Base-by-base conservation (phyloP, 2,329 filamentous ascomycete species). In the Calonectria montana region DNA sequence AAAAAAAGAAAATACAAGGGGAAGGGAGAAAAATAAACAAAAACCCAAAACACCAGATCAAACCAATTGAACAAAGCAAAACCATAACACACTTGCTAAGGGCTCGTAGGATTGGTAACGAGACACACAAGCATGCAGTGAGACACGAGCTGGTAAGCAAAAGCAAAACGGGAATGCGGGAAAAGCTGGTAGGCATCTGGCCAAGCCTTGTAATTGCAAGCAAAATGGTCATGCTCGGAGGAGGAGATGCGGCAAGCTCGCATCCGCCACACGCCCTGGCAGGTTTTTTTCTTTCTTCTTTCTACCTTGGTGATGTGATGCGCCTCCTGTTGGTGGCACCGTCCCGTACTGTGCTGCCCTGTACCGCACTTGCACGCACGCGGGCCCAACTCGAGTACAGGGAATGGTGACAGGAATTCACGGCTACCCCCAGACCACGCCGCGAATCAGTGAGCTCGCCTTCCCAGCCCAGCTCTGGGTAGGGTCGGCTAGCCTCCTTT, bases 1-100 rank as follows among this genome's bases (percentile, higher is more conserved):
- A 47, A 74, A 50, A 65, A 41, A 43, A 57, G 59, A 47, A 43
- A 65, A 67, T 15, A 41, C 48, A 67, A 23, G 9, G 47, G 61
- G 25, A 65, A 41, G 23, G 70, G 35, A 67, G n/a, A 53, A 18
- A 29, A 53, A 31, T n/a, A 39, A 37, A 18, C 4, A 35, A 59
- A 55, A 29, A 55, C 50, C 13, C 16, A 48, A 48, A 37, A 27
- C n/a, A 55, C 27, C 47, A 35, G 7, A 35, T 35, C 31, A 7
- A 55, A 55, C 21, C 18, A 27, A 31, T 55, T 55, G 16, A 27
- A 55, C 31, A 55, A 55, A 31, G 31, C 27, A 55, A 55, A 55
- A 21, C 27, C n/a, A 55, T 55, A 55, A 50, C 27, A 12, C 21
- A 29, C 27, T 12, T 31, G 16, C 27, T 35, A 35, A 55, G 48